Percentiles rank a stretch among this genome's conserved stretches.
These are phyloP conservation scores for Endocalyx cinctus DNA, from an alignment of 2,329 filamentous ascomycete species.

Conservation along the genomic window DNA sequence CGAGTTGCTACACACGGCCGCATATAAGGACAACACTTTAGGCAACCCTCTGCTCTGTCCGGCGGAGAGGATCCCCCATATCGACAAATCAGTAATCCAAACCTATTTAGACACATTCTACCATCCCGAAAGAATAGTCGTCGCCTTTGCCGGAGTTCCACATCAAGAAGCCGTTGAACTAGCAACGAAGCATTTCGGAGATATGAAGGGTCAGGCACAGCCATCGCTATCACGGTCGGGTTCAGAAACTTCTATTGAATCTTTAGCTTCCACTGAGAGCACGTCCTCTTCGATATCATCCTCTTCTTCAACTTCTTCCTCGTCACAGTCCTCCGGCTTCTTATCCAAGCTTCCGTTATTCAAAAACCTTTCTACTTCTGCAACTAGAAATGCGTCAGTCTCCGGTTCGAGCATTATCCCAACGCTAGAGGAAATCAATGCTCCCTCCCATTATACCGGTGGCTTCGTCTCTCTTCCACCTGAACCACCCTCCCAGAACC, in stretches of 20 bases:
- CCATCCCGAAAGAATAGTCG: constrained; percentile 83
- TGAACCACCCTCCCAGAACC: constrained; percentile 72
- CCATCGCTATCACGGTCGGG: constrained; percentile 49
- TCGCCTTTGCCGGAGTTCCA: constrained; percentile 89
- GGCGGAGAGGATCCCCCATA: constrained; percentile 70
- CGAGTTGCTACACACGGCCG: constrained; percentile 91
- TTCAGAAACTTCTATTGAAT: constrained; percentile 52
- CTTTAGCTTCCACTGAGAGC: constrained; percentile 27
- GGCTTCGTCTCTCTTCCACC: constrained; percentile 83
- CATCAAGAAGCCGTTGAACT: constrained; percentile 76
- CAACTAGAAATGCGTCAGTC: constrained; percentile 57
- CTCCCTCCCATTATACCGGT: constrained; percentile 81
- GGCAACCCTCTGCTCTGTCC: constrained; percentile 92
- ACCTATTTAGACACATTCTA: constrained; percentile 82
- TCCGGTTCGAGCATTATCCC: constrained; percentile 39
- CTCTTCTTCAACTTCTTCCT: constrained; percentile 25
- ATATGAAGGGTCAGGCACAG: constrained; percentile 63
- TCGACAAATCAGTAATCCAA: constrained; percentile 68
- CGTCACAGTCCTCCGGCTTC: constrained; percentile 55
- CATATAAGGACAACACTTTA: constrained; percentile 92
- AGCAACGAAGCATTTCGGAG: constrained; percentile 82
- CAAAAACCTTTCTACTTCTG: constrained; percentile 79
- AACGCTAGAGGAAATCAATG: constrained; percentile 50
- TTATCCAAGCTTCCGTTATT: constrained; percentile 84
- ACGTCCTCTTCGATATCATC: constrained; percentile 28